A percentile compares a stretch with the other conserved stretches of the same genome.
Conservation (phyloP, 2,329 filamentous ascomycete species). For the Chalaropsis ovoidea region DNA sequence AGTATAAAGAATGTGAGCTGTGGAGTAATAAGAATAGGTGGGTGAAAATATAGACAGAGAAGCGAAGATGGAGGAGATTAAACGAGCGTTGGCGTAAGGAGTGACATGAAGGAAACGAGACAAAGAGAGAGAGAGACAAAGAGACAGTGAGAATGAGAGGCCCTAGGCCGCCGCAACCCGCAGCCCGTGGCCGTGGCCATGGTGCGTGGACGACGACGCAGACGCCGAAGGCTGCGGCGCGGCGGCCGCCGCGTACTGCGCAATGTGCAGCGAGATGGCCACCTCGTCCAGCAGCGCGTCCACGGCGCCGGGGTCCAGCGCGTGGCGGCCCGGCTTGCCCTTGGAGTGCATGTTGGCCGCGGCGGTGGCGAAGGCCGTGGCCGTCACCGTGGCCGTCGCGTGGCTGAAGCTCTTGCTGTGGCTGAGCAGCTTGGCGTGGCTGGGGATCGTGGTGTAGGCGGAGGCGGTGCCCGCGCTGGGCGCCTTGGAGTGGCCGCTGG, state of each 20-base stretch:
- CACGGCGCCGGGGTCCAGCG: neutral
- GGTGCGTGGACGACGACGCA: neutral
- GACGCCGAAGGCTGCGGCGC: neutral
- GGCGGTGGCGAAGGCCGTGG: slow-evolving; percentile 5
- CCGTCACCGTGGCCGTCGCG: neutral
- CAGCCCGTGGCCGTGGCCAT: slow-evolving; percentile 1
- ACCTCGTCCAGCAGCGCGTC: slow-evolving; percentile 24
- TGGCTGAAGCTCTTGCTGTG: slow-evolving; percentile 14
- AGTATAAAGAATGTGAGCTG: neutral
- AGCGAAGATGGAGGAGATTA: slow-evolving; percentile 8
- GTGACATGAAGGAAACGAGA: slow-evolving; percentile 9
- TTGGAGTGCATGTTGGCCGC: neutral
- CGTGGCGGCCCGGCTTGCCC: neutral
- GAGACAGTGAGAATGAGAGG: neutral
- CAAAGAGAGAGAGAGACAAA: neutral
- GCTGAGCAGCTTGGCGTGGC: neutral
- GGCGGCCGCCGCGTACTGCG: slow-evolving; percentile 11
- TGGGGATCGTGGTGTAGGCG: neutral
- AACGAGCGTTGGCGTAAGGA: slow-evolving; percentile 13
- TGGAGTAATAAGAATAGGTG: neutral
- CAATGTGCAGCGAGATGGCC: slow-evolving; percentile 22
- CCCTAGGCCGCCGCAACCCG: neutral
- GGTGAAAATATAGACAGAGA: slow-evolving; percentile 10
- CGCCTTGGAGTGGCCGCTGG: neutral
- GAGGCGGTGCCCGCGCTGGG: neutral